Conservation (phyloP, 2,329 filamentous ascomycete species). For the Zymoseptoria brevis region DNA sequence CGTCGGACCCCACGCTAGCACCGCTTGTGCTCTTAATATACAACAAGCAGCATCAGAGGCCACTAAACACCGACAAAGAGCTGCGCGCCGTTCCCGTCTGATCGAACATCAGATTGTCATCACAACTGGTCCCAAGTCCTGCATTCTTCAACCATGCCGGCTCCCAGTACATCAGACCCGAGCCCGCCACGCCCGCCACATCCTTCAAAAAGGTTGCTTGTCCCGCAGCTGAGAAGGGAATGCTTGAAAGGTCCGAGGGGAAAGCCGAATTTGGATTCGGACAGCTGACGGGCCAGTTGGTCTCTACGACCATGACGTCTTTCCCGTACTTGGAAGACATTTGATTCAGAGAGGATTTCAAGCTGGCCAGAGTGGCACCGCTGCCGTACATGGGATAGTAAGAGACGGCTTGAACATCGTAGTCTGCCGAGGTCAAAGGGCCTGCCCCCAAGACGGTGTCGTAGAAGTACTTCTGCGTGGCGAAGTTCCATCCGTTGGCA, state of each 20-base stretch:
- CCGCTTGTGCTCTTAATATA: not conserved
- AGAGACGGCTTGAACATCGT: constrained; percentile 25
- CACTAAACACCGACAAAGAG: constrained; percentile 14
- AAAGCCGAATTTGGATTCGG: constrained; percentile 20
- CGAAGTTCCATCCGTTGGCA: constrained; percentile 28
- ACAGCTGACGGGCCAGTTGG: constrained; percentile 26
- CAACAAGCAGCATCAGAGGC: constrained; percentile 2
- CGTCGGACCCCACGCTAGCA: not conserved
- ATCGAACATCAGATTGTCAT: constrained; percentile 24
- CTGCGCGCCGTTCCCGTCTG: constrained; percentile 23
- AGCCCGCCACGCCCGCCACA: constrained; percentile 21
- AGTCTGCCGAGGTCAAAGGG: constrained; percentile 17
- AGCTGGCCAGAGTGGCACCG: constrained; percentile 19
- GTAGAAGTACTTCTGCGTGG: constrained; percentile 23
- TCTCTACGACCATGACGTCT: constrained; percentile 24
- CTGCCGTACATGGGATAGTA: constrained; percentile 28
- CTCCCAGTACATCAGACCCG: constrained; percentile 29
- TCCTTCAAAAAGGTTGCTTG: constrained; percentile 25
- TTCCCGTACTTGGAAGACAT: constrained; percentile 23
- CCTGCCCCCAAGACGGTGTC: constrained; percentile 22
- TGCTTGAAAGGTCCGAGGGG: constrained; percentile 17
- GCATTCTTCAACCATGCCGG: constrained; percentile 27
- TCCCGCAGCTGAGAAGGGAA: constrained; percentile 21
- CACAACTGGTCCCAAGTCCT: constrained; percentile 20
- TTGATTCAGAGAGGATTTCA: constrained; percentile 16